These are phyloP conservation scores for Ustilago xerochloae DNA, from an alignment of 1,284 basidiomycete genomes.

Conservation along the genomic window DNA sequence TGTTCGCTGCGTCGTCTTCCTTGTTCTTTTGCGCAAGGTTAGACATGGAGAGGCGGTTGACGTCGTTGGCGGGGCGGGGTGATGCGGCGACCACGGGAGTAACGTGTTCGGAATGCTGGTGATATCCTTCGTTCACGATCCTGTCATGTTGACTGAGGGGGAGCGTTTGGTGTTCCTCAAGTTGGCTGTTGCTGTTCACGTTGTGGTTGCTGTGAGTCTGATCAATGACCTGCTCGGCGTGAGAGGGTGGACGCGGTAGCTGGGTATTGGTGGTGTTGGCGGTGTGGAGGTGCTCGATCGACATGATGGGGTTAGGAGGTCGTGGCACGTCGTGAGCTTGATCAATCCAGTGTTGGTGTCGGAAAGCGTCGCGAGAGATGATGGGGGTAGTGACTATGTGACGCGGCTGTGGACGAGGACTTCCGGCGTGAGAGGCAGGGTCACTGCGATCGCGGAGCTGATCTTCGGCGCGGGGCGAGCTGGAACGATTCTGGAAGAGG, in stretches of 20 bases:
- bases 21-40: slow-evolving; percentile 41
- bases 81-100: no score
- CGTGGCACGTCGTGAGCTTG: slow-evolving; percentile 7
- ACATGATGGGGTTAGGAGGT: slow-evolving; percentile 17
- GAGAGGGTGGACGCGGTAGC: slow-evolving; percentile 5
- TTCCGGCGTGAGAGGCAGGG: slow-evolving; percentile 28
- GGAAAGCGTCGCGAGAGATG: slow-evolving; percentile 44
- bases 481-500: slow-evolving; percentile 44
- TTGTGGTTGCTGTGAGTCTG: neutral
- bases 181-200: slow-evolving; percentile 2
- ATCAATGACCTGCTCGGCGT: no score
- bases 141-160: neutral
- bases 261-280: neutral
- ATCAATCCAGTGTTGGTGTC: slow-evolving; percentile 36
- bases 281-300: slow-evolving; percentile 37
- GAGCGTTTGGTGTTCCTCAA: neutral
- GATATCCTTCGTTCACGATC: neutral
- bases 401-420: slow-evolving; percentile 31
- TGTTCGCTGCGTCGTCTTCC: slow-evolving; percentile 16
- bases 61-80: slow-evolving; percentile 31
- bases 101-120: neutral
- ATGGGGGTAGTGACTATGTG: slow-evolving; percentile 40
- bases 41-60: slow-evolving; percentile 33
- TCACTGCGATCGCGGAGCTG: slow-evolving; percentile 42
- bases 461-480: slow-evolving; percentile 49